phyloP scores from a whole-genome alignment of 768 basidiomycete genomes.

The Mycena vitilis region DNA sequence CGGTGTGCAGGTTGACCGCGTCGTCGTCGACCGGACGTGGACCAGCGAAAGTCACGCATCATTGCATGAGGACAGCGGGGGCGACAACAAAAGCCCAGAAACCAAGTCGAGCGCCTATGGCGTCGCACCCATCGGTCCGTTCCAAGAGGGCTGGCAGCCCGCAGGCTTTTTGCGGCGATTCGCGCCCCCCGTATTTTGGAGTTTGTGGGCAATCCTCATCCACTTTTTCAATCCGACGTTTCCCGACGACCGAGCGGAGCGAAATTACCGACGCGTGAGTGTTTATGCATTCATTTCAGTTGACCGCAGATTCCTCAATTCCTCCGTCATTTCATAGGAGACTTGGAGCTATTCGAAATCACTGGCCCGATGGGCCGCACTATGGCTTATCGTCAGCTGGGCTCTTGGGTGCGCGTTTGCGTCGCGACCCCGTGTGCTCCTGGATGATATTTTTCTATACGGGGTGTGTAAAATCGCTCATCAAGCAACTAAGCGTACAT shows the following conservation, averaged over 20 bases:
- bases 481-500: slow-evolving; percentile 1
- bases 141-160: slow-evolving; percentile 33
- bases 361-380: slow-evolving; percentile 70
- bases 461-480: slow-evolving; percentile 50
- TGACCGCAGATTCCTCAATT: slow-evolving; percentile 16
- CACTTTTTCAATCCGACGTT: slow-evolving; percentile 74
- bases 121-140: slow-evolving; percentile 12
- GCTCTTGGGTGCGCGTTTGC: slow-evolving; percentile 67
- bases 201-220: slow-evolving; percentile 52
- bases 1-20: slow-evolving; percentile 65
- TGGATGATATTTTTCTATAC: slow-evolving; percentile 74
- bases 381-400: slow-evolving; percentile 80
- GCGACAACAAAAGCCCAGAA: slow-evolving; percentile 40
- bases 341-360: slow-evolving; percentile 79
- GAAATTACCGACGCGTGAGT: slow-evolving; percentile 55
- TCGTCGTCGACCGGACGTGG: slow-evolving; percentile 82
- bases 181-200: slow-evolving; percentile 43
- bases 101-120: slow-evolving; percentile 48
- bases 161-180: slow-evolving; percentile 36
- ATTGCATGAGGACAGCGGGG: slow-evolving; percentile 26
- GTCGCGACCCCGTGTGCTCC: slow-evolving; percentile 52
- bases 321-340: slow-evolving; percentile 56
- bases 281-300: neutral
- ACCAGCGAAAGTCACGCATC: slow-evolving; percentile 53
- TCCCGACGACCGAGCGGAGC: slow-evolving; percentile 64